Conservation (phyloP, 148 eudicot species). For the Chenopodium berlandieri region DNA sequence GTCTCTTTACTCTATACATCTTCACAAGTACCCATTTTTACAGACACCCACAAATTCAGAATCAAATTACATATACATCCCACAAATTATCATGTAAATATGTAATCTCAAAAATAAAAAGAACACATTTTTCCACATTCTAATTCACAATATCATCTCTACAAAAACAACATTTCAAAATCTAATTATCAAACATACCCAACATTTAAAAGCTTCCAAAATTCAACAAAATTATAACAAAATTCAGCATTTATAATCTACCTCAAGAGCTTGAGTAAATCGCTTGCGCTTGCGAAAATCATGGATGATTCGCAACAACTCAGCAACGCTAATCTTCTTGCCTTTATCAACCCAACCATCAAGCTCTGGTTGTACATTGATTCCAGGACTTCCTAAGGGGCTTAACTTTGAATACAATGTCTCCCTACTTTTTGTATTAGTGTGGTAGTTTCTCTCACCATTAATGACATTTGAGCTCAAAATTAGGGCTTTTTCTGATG, state of each 20-base stretch:
- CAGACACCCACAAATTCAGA: not conserved
- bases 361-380: constrained; percentile 53
- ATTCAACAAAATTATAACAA: not conserved
- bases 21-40: not conserved
- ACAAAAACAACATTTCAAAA: not conserved
- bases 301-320: constrained; percentile 59
- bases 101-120: no score
- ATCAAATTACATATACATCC: not conserved
- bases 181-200: not conserved
- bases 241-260: constrained; percentile 7
- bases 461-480: constrained; percentile 2
- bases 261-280: constrained; percentile 84
- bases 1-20: no score
- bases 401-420: constrained; percentile 62
- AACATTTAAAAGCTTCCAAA: not conserved
- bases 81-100: not conserved
- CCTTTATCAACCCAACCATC: constrained; percentile 65
- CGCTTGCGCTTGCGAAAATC: constrained; percentile 87
- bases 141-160: not conserved
- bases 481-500: constrained; percentile 26
- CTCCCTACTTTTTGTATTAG: constrained; percentile 11
- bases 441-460: constrained; percentile 34
- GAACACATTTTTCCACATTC: not conserved
- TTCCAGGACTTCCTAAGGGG: constrained; percentile 66
- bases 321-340: constrained; percentile 50